These are phyloP conservation scores for Termitomyces bulborhizus DNA, from an alignment of 768 basidiomycete species.

Conservation along the genomic window DNA sequence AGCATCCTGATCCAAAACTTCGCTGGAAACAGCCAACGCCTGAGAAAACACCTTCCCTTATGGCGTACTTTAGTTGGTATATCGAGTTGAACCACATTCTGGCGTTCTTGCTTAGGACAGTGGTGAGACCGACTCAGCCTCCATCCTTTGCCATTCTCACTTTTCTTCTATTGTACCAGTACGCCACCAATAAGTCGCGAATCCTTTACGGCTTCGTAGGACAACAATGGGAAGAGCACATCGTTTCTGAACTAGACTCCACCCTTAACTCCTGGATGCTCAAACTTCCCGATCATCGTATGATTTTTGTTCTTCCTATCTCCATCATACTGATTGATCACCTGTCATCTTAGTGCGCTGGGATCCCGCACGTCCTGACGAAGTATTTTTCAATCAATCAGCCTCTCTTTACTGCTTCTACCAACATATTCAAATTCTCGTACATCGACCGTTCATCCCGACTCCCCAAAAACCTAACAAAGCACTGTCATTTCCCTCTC, in stretches of 20 bases:
- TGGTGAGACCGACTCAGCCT: slow-evolving; percentile 33
- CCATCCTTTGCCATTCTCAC: neutral
- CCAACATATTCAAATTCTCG: slow-evolving; percentile 61
- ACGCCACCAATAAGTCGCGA: slow-evolving; percentile 77
- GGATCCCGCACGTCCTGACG: slow-evolving; percentile 40
- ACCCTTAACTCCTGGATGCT: slow-evolving; percentile 67
- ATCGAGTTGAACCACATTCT: slow-evolving; percentile 59
- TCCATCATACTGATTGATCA: neutral
- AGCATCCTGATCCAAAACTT: slow-evolving; percentile 45
- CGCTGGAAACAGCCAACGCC: slow-evolving; percentile 63
- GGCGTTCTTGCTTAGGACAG: slow-evolving; percentile 58
- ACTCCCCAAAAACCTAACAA: slow-evolving; percentile 38
- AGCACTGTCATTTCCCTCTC: slow-evolving; percentile 50
- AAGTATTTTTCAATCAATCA: slow-evolving; percentile 52
- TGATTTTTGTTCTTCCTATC: slow-evolving; percentile 12
- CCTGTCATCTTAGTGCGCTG: slow-evolving; percentile 33
- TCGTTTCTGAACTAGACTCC: slow-evolving; percentile 67
- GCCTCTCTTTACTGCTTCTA: slow-evolving; percentile 43
- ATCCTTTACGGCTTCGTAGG: slow-evolving; percentile 57
- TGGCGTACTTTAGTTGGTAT: slow-evolving; percentile 49
- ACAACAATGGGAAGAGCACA: slow-evolving; percentile 56
- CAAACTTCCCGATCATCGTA: slow-evolving; percentile 53
- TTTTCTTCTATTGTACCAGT: slow-evolving; percentile 33
- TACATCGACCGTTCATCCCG: slow-evolving; percentile 77
- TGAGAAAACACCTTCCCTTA: slow-evolving; percentile 42